phyloP scores from a whole-genome alignment of 495 filamentous ascomycete species.

The Copromyces sp. region DNA sequence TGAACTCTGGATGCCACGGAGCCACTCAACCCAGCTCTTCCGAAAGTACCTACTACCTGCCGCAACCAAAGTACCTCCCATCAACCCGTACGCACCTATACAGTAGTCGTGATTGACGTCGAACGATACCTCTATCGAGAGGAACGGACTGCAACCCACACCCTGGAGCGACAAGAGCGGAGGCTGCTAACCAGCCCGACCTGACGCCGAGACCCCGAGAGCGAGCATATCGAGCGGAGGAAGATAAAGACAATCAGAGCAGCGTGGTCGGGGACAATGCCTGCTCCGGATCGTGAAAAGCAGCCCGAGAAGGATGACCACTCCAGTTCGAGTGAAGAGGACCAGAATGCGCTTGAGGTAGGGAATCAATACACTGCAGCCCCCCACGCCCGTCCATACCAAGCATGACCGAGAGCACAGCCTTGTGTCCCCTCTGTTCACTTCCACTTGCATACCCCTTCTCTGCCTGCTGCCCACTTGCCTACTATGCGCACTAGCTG shows the following conservation, averaged over 20 bases:
- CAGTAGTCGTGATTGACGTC: not conserved
- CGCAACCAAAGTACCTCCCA: not conserved
- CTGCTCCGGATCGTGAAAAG: not conserved
- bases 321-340: slow-evolving; percentile 32
- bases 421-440: not conserved
- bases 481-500: not conserved
- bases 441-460: not conserved
- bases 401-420: not conserved
- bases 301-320: slow-evolving; percentile 10
- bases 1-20: not conserved
- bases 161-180: not conserved
- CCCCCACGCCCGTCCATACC: not conserved
- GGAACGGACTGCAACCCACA: not conserved
- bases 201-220: not conserved
- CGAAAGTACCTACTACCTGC: not conserved
- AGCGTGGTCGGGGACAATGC: slow-evolving; percentile 6
- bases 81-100: not conserved
- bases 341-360: slow-evolving; percentile 34
- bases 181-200: not conserved
- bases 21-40: not conserved
- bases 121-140: not conserved
- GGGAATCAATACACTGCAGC: not conserved
- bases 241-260: not conserved
- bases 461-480: not conserved
- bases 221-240: not conserved